Conservation (phyloP, 257 asterid species). For the Solanum chaucha region DNA sequence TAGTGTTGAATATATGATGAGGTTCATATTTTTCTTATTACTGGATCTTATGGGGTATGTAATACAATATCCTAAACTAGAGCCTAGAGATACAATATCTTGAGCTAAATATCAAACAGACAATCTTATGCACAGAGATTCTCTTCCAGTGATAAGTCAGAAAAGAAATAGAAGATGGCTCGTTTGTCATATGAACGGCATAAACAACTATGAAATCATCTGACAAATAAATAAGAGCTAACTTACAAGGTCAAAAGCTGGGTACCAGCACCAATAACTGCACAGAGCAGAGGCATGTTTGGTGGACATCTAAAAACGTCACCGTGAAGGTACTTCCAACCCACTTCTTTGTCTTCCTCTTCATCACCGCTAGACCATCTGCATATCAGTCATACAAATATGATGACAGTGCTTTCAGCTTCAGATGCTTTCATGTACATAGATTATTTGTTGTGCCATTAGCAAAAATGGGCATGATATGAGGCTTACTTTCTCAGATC, state of each 20-base stretch:
- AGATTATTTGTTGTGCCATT: neutral
- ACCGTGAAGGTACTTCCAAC: constrained; percentile 65
- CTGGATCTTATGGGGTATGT: neutral
- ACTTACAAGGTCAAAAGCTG: constrained; percentile 68
- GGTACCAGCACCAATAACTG: constrained; percentile 69
- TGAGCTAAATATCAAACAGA: neutral
- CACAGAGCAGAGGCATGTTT: constrained; percentile 49
- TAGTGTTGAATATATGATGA: neutral
- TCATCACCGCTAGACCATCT: constrained; percentile 68
- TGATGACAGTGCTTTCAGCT: neutral
- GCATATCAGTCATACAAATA: constrained; percentile 5
- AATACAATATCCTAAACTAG: neutral
- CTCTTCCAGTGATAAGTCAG: neutral
- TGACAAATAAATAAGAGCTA: neutral
- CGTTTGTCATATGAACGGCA: neutral
- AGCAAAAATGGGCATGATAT: constrained; percentile 9
- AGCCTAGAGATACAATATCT: neutral
- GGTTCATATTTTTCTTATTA: neutral
- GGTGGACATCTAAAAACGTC: constrained; percentile 68
- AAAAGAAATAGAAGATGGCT: neutral
- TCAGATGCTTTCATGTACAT: neutral
- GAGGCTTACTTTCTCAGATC: constrained; percentile 61
- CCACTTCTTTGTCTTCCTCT: constrained; percentile 80
- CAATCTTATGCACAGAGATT: neutral
- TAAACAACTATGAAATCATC: neutral